Conservation (phyloP, 1,284 basidiomycete species). For the Ganoderma lucidum region DNA sequence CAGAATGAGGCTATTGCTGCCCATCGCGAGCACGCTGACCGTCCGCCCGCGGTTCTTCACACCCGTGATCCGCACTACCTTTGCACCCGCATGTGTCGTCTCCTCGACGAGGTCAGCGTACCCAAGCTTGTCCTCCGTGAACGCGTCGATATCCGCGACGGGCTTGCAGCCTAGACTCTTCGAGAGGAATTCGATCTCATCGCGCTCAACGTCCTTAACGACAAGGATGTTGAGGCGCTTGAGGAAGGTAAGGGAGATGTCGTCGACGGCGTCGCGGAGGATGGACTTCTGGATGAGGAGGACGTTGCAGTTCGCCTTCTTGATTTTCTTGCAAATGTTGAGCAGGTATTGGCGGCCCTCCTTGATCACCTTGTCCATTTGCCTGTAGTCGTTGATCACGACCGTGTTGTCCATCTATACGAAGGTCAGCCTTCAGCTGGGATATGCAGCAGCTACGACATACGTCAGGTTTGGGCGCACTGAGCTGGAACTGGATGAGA, state of each 20-base stretch:
- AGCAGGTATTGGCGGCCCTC: constrained; percentile 98
- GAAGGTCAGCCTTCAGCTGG: neutral
- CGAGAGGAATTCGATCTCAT: constrained; percentile 98
- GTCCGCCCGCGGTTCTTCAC: constrained; percentile 97
- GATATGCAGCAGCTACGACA: constrained; percentile 39
- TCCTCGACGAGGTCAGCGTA: constrained; percentile 97
- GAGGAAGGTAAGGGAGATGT: constrained; percentile 98
- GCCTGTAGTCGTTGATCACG: constrained; percentile 98
- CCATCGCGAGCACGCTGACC: constrained; percentile 95
- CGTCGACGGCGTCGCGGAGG: constrained; percentile 97
- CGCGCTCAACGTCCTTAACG: constrained; percentile 98
- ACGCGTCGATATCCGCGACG: constrained; percentile 96
- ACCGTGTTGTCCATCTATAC: constrained; percentile 99
- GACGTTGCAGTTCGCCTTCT: constrained; percentile 99
- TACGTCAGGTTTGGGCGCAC: constrained; percentile 97
- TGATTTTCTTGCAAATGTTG: constrained; percentile 99
- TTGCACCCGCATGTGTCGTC: constrained; percentile 84
- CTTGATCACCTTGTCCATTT: constrained; percentile 99
- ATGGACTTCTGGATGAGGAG: constrained; percentile 99
- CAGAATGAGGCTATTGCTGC: constrained; percentile 92
- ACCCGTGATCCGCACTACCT: constrained; percentile 95
- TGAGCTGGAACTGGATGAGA: constrained; percentile 98
- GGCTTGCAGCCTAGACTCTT: constrained; percentile 97
- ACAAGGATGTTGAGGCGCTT: constrained; percentile 98
- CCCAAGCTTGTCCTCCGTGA: constrained; percentile 99